Evolutionary conservation across 2,329 filamentous ascomycete species (phyloP).

Genomic region (Alternaria panax): DNA sequence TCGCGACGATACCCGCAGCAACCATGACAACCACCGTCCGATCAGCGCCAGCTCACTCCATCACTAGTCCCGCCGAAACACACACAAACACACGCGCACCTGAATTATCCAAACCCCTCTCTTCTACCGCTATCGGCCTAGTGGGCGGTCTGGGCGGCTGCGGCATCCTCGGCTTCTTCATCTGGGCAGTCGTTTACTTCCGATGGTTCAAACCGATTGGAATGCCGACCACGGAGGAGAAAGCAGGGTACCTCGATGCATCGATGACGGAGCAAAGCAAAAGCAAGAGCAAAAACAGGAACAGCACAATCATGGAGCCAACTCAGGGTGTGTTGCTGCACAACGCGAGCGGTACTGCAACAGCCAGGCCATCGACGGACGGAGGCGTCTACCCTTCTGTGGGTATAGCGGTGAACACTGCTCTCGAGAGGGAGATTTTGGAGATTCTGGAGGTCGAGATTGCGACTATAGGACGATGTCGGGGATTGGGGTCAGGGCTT

Average conservation of each 20-base stretch:
- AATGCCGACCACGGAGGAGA: background rate
- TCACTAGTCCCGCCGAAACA: background rate
- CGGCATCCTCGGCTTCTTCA: background rate
- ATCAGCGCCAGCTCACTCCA: background rate
- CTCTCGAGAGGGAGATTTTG: background rate
- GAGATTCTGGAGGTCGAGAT: background rate
- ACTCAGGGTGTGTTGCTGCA: background rate
- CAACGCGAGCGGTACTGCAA: background rate
- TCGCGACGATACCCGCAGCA: background rate
- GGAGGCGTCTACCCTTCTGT: background rate
- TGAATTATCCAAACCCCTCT: background rate
- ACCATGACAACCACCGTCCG: background rate
- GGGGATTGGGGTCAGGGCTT: background rate
- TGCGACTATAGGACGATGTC: background rate
- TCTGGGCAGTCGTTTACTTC: background rate
- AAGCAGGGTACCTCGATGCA: background rate
- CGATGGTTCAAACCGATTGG: background rate
- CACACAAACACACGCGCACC: background rate
- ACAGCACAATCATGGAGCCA: background rate
- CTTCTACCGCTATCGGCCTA: background rate
- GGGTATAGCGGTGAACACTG: background rate
- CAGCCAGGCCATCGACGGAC: background rate
- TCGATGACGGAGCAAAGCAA: background rate
- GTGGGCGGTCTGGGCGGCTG: background rate
- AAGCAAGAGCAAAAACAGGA: background rate